A percentile compares a stretch with the other conserved stretches of the same genome.
Conservation (phyloP, 2,329 filamentous ascomycete species). For the Sarocladiaceae sp. region DNA sequence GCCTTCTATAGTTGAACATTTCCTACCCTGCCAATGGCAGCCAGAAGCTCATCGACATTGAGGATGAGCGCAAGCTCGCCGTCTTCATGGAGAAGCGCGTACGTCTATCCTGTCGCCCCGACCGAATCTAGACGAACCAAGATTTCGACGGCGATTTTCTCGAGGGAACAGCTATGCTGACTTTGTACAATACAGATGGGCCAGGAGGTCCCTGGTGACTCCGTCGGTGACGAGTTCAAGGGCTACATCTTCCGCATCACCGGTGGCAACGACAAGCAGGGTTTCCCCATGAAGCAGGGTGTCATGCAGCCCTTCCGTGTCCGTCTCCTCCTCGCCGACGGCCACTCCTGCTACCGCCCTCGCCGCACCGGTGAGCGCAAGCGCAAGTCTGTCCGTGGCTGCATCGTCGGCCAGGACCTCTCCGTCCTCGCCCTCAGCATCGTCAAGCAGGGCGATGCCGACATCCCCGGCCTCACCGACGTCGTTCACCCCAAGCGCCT, state of each 20-base stretch:
- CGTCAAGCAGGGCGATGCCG: constrained; percentile 94
- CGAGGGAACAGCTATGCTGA: constrained; percentile 23
- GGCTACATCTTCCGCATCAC: constrained; percentile 99
- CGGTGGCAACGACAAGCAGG: constrained; percentile 99
- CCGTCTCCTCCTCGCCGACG: constrained; percentile 88
- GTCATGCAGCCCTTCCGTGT: constrained; percentile 98
- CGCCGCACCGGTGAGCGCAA: constrained; percentile 98
- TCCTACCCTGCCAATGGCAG: constrained; percentile 97
- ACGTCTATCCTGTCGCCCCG: constrained; percentile 34
- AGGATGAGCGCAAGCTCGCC: constrained; percentile 98
- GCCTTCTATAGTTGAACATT: constrained; percentile 51
- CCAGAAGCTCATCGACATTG: constrained; percentile 98
- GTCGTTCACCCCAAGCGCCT: constrained; percentile 98
- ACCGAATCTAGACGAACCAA: background rate
- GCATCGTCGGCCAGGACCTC: constrained; percentile 95
- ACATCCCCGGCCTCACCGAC: constrained; percentile 95
- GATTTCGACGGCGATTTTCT: background rate
- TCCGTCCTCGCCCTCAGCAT: constrained; percentile 90
- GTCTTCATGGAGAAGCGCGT: constrained; percentile 98
- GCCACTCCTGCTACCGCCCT: constrained; percentile 99
- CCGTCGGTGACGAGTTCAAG: constrained; percentile 98
- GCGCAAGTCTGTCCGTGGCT: constrained; percentile 97
- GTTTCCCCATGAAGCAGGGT: constrained; percentile 99
- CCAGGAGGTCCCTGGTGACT: constrained; percentile 86
- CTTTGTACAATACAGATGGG: constrained; percentile 57